Evolutionary conservation across 108 stramenopile species (phyloP).

Genomic region (Bacterosira constricta): DNA sequence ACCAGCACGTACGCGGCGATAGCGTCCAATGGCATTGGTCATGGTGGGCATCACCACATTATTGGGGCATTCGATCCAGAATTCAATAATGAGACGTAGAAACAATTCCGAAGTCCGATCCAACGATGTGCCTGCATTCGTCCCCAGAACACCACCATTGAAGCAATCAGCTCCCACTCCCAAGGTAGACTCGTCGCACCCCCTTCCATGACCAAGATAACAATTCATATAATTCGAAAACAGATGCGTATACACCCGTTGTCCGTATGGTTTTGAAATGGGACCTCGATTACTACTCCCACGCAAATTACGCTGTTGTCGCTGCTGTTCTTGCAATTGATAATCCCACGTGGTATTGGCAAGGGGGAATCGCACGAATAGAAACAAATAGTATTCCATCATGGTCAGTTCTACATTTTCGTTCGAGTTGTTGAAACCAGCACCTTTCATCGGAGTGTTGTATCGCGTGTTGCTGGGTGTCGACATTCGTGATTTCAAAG

Average conservation of each 20-base stretch:
- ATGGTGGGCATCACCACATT: conserved; percentile 32
- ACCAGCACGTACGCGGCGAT: conserved; percentile 3
- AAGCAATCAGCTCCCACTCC: conserved; percentile 5
- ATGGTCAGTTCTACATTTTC: conserved; percentile 54
- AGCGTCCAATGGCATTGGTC: conserved; percentile 11
- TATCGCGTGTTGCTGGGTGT: background rate
- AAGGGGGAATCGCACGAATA: conserved; percentile 71
- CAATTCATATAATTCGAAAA: conserved; percentile 58
- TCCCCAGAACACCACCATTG: conserved; percentile 4
- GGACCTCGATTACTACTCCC: background rate
- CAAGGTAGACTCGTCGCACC: conserved; percentile 7
- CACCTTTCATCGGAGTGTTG: background rate
- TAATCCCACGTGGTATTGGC: conserved; percentile 40
- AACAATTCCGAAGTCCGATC: conserved; percentile 66
- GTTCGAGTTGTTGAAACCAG: conserved; percentile 2
- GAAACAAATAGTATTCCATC: conserved; percentile 70
- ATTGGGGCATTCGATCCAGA: conserved; percentile 75
- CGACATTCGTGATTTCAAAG: conserved; percentile 4
- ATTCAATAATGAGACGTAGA: conserved; percentile 66
- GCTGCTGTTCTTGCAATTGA: conserved; percentile 15
- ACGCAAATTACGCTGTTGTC: too few species aligned
- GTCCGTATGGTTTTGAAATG: conserved; percentile 75
- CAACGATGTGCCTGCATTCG: background rate
- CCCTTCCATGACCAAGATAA: conserved; percentile 54
- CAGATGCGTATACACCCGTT: conserved; percentile 65